A percentile compares a stretch with the other conserved stretches of the same genome.
These are phyloP conservation scores for Fraxinus excelsior DNA, from an alignment of 257 asterid species.

Conservation along the genomic window DNA sequence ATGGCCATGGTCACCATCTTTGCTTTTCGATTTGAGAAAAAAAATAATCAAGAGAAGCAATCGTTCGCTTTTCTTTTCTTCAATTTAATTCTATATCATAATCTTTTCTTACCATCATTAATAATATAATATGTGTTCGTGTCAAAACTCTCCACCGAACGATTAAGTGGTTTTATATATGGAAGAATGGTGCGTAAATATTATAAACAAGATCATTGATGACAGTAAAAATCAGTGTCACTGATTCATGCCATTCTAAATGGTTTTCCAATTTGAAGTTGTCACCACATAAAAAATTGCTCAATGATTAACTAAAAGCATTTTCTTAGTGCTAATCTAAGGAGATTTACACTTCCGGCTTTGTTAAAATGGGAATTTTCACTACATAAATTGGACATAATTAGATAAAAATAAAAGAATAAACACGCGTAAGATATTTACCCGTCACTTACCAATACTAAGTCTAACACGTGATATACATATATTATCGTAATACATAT, in stretches of 20 bases:
- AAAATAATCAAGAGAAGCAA: not conserved
- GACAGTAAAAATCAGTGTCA: not conserved
- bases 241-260: not conserved
- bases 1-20: not conserved
- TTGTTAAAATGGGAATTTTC: too few relatives aligned
- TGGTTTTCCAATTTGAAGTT: not conserved
- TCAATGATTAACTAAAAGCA: too few relatives aligned
- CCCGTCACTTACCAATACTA: too few relatives aligned
- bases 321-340: not conserved
- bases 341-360: not conserved
- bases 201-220: not conserved
- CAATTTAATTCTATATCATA: not conserved
- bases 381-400: too few relatives aligned
- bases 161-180: too few relatives aligned
- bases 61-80: not conserved
- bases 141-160: not conserved
- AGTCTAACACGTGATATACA: too few relatives aligned
- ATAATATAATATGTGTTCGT: not conserved
- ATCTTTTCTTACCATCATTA: not conserved
- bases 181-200: too few relatives aligned
- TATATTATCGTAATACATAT: too few relatives aligned
- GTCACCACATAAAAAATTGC: constrained; percentile 3
- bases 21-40: not conserved
- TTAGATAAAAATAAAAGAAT: too few relatives aligned
- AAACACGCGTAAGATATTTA: too few relatives aligned